Evolutionary conservation across 495 filamentous ascomycete genomes (phyloP), one percentile per base, ranked within the genome.

Genomic region (Massariosphaeria phaeospora): DNA sequence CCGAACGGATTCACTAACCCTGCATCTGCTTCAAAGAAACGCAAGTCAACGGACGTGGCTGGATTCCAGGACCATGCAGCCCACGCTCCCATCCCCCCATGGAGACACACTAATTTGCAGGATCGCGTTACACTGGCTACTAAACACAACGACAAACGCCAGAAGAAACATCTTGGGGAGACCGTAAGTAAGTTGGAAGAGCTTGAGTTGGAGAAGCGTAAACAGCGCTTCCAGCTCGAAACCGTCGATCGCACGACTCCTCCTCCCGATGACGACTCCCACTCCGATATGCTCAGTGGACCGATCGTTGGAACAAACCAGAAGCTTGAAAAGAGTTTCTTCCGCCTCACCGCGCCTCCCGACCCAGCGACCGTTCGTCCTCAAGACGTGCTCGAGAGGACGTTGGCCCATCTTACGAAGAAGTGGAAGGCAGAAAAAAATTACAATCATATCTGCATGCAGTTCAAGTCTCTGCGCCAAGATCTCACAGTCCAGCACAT

Each of bases 401-500:
- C 94, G 12, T 70, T 97, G 63, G 89, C 94, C 52, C 70, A 93
- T 21, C 70, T 99, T 62, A 95, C 94, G 74, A 85, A 82, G 72
- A 97, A 94, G 72, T 98, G 93, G 93, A 86, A 81, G 62, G 80
- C 83, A 59, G 91, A 97, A 63, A 84, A 83, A 70, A 96, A 97
- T 69, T 99, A 99, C 69, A 79, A 78, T 38, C 97, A 96, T 74
- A 95, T 96, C 52, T 97, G 94, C 78, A 91, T 97, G 67, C 93
- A 99, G 77, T 95, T 97, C 77, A 99, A 99, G 70, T 99, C 93
- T 9, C 76, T 97, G 59, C 89, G 93, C 25, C 93, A 99, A 73
- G 93, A 99, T 74, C 79, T 99, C 69, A 97, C 93, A 34, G 93
- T 99, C 47, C 93, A 99, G 70, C 90, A 86, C 62, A 91, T 99